Conservation (phyloP, 2,329 filamentous ascomycete genomes). For the Penicillium sp. region DNA sequence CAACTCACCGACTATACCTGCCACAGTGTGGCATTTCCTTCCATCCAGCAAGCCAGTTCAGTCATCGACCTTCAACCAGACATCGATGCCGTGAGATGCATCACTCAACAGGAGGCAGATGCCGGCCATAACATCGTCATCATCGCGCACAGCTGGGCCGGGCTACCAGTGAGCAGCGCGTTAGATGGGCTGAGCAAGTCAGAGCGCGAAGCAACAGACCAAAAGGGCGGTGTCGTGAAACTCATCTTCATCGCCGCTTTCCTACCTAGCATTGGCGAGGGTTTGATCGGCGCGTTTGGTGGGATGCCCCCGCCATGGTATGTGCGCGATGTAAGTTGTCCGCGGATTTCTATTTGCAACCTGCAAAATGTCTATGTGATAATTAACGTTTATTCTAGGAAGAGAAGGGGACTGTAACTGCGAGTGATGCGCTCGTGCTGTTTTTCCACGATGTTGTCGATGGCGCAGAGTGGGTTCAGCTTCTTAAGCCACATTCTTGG, state of each 20-base stretch:
- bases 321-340: conserved; percentile 28
- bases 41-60: conserved; percentile 23
- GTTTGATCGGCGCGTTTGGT: conserved; percentile 30
- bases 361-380: background rate
- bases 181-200: conserved; percentile 32
- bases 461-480: conserved; percentile 27
- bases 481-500: conserved; percentile 32
- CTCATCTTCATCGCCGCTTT: conserved; percentile 36
- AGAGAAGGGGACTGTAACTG: conserved; percentile 23
- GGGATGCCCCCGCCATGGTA: conserved; percentile 29
- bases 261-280: conserved; percentile 32
- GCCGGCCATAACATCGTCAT: conserved; percentile 32
- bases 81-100: conserved; percentile 31
- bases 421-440: conserved; percentile 23
- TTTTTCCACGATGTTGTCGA: conserved; percentile 35
- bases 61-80: conserved; percentile 28
- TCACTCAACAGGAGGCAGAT: conserved; percentile 30
- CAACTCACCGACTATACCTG: conserved; percentile 22
- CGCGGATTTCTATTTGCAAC: background rate
- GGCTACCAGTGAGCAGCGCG: conserved; percentile 36
- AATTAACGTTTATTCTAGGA: conserved; percentile 11
- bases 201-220: conserved; percentile 25
- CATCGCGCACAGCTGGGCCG: conserved; percentile 38
- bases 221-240: conserved; percentile 33
- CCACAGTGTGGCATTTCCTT: conserved; percentile 28